Percentiles rank a stretch among this genome's conserved stretches.
phyloP scores from a whole-genome alignment of 2,329 filamentous ascomycete species.

The Stemphylium beticola region DNA sequence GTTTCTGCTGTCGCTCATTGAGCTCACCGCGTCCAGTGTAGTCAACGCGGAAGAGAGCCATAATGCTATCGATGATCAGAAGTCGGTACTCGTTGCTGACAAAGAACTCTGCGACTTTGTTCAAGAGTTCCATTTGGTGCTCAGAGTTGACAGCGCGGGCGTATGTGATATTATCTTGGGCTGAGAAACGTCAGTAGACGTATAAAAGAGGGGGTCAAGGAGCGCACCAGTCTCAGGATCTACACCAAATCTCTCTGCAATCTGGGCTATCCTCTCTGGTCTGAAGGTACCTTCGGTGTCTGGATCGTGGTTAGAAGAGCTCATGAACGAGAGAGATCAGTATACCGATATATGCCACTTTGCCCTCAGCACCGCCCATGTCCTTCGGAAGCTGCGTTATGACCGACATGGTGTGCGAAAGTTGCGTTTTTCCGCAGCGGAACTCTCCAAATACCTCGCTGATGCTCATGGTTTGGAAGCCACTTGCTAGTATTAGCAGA shows the following conservation, averaged over 20 bases:
- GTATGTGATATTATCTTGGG: constrained; percentile 72
- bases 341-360: constrained; percentile 70
- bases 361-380: constrained; percentile 70
- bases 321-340: background rate
- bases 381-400: constrained; percentile 65
- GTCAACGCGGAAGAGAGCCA: constrained; percentile 72
- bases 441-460: constrained; percentile 69
- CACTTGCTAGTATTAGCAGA: constrained; percentile 50
- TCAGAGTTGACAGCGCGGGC: constrained; percentile 71
- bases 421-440: constrained; percentile 72
- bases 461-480: constrained; percentile 74
- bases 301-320: constrained; percentile 19
- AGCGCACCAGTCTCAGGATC: constrained; percentile 42
- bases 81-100: constrained; percentile 68
- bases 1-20: constrained; percentile 71
- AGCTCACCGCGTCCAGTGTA: constrained; percentile 71
- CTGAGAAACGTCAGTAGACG: constrained; percentile 61
- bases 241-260: constrained; percentile 68
- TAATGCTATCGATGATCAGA: constrained; percentile 72
- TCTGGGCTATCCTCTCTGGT: constrained; percentile 70
- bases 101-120: constrained; percentile 66
- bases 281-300: constrained; percentile 60
- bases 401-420: constrained; percentile 72
- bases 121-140: constrained; percentile 68
- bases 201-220: background rate